Percentiles rank a stretch among this genome's conserved stretches.
Conservation (phyloP, 768 basidiomycete species). For the Suillus cothurnatus region DNA sequence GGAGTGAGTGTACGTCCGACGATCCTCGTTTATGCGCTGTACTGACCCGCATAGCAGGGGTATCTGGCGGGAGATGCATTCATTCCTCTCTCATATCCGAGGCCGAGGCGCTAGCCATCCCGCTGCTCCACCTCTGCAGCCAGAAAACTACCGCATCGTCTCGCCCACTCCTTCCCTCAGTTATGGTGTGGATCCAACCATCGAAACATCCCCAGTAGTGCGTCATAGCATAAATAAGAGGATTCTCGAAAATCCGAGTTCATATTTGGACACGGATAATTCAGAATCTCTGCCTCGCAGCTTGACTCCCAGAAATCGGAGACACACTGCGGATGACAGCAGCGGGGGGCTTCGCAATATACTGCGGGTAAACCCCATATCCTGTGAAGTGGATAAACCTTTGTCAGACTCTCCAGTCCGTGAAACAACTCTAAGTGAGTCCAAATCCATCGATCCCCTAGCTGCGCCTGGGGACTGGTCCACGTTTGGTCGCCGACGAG, state of each 20-base stretch:
- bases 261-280: constrained; percentile 24
- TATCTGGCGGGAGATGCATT: constrained; percentile 24
- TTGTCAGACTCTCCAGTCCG: constrained; percentile 6
- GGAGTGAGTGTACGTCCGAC: background rate
- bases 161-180: constrained; percentile 7
- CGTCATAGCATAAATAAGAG: constrained; percentile 24
- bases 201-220: background rate
- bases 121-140: constrained; percentile 16
- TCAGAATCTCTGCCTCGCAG: constrained; percentile 17
- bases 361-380: constrained; percentile 9
- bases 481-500: constrained; percentile 36
- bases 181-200: background rate
- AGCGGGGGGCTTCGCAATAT: constrained; percentile 7
- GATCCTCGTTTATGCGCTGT: background rate
- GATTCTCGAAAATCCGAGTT: constrained; percentile 34
- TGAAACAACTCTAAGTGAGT: constrained; percentile 7
- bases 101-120: constrained; percentile 22
- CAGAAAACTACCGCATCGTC: background rate
- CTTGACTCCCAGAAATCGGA: constrained; percentile 32
- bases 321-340: constrained; percentile 17
- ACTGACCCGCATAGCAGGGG: background rate
- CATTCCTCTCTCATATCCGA: constrained; percentile 37
- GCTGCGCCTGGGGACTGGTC: constrained; percentile 33
- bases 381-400: constrained; percentile 5
- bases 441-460: constrained; percentile 18